These are phyloP conservation scores for Cutaneotrichosporon arboriforme DNA, from an alignment of 1,284 basidiomycete species.

Conservation along the genomic window DNA sequence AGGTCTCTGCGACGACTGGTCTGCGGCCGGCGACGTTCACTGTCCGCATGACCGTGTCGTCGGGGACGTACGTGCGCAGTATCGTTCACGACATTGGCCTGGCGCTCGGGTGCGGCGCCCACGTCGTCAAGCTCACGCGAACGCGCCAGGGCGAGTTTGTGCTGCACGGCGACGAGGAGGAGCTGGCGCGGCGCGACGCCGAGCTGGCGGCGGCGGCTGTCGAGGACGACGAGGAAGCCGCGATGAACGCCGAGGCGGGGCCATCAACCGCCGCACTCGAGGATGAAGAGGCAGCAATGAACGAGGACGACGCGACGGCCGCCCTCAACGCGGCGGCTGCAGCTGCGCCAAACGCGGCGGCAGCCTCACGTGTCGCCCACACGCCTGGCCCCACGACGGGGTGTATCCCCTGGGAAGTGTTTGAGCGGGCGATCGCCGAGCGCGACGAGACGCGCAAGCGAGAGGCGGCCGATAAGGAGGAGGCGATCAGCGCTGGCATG, in stretches of 20 bases:
- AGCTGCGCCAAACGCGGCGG: background rate
- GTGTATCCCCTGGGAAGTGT: conserved; percentile 76
- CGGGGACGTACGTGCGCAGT: conserved; percentile 93
- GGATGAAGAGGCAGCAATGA: background rate
- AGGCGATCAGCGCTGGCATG: conserved; percentile 47
- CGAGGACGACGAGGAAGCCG: conserved; percentile 41
- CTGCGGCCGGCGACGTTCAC: conserved; percentile 69
- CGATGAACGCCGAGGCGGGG: conserved; percentile 3
- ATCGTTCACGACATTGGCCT: conserved; percentile 85
- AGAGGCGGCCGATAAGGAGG: conserved; percentile 50
- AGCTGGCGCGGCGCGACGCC: conserved; percentile 11
- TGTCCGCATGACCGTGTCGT: conserved; percentile 82
- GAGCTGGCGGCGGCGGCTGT: conserved; percentile 14
- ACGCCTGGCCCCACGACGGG: conserved; percentile 24
- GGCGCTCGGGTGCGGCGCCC: conserved; percentile 74
- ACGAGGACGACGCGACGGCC: conserved; percentile 3
- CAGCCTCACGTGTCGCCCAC: background rate
- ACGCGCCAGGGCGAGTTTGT: conserved; percentile 76
- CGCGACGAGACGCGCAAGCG: conserved; percentile 36
- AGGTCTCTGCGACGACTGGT: conserved; percentile 46
- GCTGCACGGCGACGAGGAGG: conserved; percentile 48
- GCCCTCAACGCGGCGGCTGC: background rate
- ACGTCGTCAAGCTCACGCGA: conserved; percentile 81
- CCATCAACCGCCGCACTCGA: background rate
- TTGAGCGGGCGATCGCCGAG: conserved; percentile 57